Base-by-base conservation (phyloP, 352 stramenopile genomes). In the Nothophytophthora sp. region DNA sequence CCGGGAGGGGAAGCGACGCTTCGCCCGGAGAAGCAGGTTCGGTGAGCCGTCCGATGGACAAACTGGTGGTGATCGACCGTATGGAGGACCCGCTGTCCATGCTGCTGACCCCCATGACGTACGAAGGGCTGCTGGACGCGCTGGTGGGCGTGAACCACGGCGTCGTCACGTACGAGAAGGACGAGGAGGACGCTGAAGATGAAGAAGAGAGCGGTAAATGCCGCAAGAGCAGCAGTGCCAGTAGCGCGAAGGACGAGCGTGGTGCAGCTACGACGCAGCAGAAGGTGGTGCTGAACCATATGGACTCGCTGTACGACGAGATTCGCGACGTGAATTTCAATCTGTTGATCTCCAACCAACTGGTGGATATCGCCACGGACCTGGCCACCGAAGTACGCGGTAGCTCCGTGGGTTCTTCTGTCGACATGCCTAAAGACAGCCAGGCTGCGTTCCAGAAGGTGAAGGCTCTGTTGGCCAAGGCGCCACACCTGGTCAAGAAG, bases 301-400 rank as follows among this genome's bases (percentile, higher is more conserved):
- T 61, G n/a, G 83, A 94, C 49, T 68, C 85, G 28, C 58, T 94
- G 28, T 92, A 82, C 50, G 60, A 56, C 19, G 73, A 82, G 27
- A 84, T 94, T 34, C 80, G 83, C 13, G 81, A 94, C 46, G 67
- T 88, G 5, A 90, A 94, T 47, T 91, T 94, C 60, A 88, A 93
- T 34, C 55, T 81, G 19, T 40, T 92, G 2, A 76, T 80, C 51
- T 81, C 76, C 2, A 47, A 67, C 16, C 63, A 72, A 16, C 63
- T 90, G 0, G 63, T 70, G 5, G 58, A 77, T 18, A 76, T 87
- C 27, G 68, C 80, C 4, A 72, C 82, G 49, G 60, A 76, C 18
- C 73, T 90, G 33, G 73, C 73, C 3, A 51, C 47, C 6, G 71
- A 85, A 50, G 73, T 76, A 19, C 76, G 73, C 28, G 57, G 57